A percentile compares a stretch with the other conserved stretches of the same genome.
These are phyloP conservation scores for Daldinia eschscholtzii DNA, from an alignment of 2,329 filamentous ascomycete genomes.

Conservation along the genomic window DNA sequence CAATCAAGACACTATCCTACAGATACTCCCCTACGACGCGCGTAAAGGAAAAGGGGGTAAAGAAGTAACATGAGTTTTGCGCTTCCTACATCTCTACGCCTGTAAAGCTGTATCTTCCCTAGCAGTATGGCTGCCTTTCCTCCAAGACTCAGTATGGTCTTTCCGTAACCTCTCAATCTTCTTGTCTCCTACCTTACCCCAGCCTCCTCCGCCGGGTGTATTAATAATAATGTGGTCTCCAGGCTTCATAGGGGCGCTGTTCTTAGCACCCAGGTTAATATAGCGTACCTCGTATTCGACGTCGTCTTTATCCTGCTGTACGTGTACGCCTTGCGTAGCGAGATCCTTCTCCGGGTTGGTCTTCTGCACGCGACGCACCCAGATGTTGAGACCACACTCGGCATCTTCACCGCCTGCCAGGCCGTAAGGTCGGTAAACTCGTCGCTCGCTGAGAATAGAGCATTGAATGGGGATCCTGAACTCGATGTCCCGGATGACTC, in stretches of 20 bases:
- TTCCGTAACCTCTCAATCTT: constrained; percentile 62
- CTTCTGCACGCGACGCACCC: constrained; percentile 80
- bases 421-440: constrained; percentile 82
- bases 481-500: constrained; percentile 78
- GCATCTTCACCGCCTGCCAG: constrained; percentile 86
- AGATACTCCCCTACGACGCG: constrained; percentile 14
- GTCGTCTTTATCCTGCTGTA: constrained; percentile 48
- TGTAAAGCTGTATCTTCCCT: constrained; percentile 72
- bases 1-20: constrained; percentile 10
- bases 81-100: constrained; percentile 48
- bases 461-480: constrained; percentile 79
- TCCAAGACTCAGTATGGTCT: constrained; percentile 69
- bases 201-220: constrained; percentile 84
- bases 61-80: background rate
- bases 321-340: constrained; percentile 39
- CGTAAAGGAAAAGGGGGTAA: background rate
- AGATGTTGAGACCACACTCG: constrained; percentile 84
- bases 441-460: constrained; percentile 77
- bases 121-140: constrained; percentile 67
- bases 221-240: constrained; percentile 83
- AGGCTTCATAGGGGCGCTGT: constrained; percentile 79
- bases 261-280: constrained; percentile 83
- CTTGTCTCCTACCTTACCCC: constrained; percentile 72
- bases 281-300: constrained; percentile 68
- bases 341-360: constrained; percentile 60